Conservation (phyloP, 805 yeast genomes). For the Myxozyma melibiosi region DNA sequence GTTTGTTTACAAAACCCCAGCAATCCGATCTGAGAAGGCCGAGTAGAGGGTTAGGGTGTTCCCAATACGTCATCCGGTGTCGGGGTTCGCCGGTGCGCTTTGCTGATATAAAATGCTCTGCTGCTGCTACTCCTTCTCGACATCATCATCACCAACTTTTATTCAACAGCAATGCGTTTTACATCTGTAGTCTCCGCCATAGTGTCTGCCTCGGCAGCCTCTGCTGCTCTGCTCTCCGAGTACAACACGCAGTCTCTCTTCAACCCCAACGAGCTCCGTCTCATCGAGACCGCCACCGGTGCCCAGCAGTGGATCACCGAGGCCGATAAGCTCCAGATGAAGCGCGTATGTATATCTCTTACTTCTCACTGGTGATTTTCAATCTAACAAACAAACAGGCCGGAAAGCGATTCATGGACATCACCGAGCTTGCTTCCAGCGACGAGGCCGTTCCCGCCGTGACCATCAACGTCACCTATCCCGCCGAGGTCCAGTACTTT, state of each 20-base stretch:
- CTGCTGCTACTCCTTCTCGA: not conserved
- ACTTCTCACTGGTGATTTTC: not conserved
- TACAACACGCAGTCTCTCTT: slow-evolving; percentile 21
- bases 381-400: slow-evolving; percentile 4
- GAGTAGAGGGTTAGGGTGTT: not conserved
- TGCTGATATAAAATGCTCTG: not conserved
- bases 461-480: slow-evolving; percentile 53
- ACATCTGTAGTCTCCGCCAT: slow-evolving; percentile 2
- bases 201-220: slow-evolving; percentile 15
- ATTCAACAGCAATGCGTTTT: slow-evolving; percentile 20
- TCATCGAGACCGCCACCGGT: slow-evolving; percentile 31
- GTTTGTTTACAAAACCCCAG: not conserved
- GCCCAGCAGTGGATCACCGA: slow-evolving; percentile 43
- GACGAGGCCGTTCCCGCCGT: slow-evolving; percentile 6
- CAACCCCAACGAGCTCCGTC: slow-evolving; percentile 27
- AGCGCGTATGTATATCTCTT: slow-evolving; percentile 34
- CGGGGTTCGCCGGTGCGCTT: slow-evolving; percentile 9
- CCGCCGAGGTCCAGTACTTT: slow-evolving; percentile 47
- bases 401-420: slow-evolving; percentile 33
- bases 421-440: slow-evolving; percentile 14
- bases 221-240: slow-evolving; percentile 27
- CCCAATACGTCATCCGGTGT: not conserved
- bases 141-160: not conserved
- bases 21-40: slow-evolving; percentile 3
- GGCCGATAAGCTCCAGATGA: slow-evolving; percentile 49